These are phyloP conservation scores for Ceratobasidium sp. DNA, from an alignment of 1,284 basidiomycete species.

Conservation along the genomic window DNA sequence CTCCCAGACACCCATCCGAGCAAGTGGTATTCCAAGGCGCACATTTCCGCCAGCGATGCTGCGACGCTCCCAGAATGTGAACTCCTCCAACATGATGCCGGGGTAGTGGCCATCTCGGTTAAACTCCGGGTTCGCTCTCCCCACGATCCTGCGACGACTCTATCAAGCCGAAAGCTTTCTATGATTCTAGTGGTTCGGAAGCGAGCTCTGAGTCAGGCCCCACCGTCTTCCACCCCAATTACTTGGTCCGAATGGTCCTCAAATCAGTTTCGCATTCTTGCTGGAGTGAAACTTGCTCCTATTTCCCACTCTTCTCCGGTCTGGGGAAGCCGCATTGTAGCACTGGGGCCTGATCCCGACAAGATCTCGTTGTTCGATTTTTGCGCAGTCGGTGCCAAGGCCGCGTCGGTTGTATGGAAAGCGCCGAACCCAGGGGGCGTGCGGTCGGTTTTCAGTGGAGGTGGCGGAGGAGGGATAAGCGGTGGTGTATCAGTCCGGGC, in stretches of 20 bases:
- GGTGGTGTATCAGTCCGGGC: conserved; percentile 28
- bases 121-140: conserved; percentile 11
- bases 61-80: background rate
- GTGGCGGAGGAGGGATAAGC: background rate
- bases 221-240: background rate
- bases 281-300: background rate
- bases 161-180: background rate
- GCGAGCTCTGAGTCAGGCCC: background rate
- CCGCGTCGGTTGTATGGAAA: conserved; percentile 6
- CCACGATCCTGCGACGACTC: background rate
- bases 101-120: background rate
- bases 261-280: background rate
- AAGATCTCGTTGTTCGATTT: conserved; percentile 23
- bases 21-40: conserved; percentile 26
- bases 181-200: conserved; percentile 5
- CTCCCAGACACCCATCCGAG: conserved; percentile 24
- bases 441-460: background rate
- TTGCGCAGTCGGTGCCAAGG: conserved; percentile 9
- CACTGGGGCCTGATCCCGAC: conserved; percentile 3
- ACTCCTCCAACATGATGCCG: background rate
- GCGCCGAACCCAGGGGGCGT: background rate
- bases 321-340: conserved; percentile 26
- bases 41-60: background rate
- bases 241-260: conserved; percentile 22
- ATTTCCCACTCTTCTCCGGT: background rate